phyloP scores from a whole-genome alignment of 495 filamentous ascomycete species.

The Peziza echinospora region DNA sequence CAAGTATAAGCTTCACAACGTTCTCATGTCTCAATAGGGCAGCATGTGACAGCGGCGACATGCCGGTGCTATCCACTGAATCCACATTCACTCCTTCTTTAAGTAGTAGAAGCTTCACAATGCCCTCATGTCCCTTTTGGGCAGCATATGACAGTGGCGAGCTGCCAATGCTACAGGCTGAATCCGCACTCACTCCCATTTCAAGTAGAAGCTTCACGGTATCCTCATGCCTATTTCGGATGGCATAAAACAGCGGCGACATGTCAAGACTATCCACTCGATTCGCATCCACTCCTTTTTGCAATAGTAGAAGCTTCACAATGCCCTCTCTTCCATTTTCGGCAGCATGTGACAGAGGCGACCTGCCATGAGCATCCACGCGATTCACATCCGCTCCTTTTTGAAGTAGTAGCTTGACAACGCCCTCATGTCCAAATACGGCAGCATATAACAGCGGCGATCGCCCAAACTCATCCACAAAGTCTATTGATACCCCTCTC shows the following conservation, averaged over 20 bases:
- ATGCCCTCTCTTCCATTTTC: too few relatives aligned
- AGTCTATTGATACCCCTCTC: constrained; percentile 5
- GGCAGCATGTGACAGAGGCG: not conserved
- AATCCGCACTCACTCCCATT: constrained; percentile 6
- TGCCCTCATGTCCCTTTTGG: constrained; percentile 10
- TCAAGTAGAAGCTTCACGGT: not conserved
- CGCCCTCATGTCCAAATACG: constrained; percentile 7
- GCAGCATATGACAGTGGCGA: constrained; percentile 20
- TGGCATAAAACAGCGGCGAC: not conserved
- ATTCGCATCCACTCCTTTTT: not conserved
- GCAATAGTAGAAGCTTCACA: not conserved
- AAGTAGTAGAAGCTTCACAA: constrained; percentile 13
- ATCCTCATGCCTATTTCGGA: not conserved
- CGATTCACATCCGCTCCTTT: constrained; percentile 4
- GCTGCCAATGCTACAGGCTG: not conserved
- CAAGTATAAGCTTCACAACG: not conserved
- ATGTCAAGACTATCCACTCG: not conserved
- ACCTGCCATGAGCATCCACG: constrained; percentile 3
- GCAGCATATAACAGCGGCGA: constrained; percentile 1
- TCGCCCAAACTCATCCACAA: constrained; percentile 9
- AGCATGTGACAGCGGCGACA: constrained; percentile 17
- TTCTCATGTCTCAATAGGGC: not conserved
- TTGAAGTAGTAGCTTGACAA: not conserved
- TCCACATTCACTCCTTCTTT: constrained; percentile 6
- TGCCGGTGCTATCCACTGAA: constrained; percentile 9